Conservation (phyloP, 2,329 filamentous ascomycete species). For the Trichoderma sp. region DNA sequence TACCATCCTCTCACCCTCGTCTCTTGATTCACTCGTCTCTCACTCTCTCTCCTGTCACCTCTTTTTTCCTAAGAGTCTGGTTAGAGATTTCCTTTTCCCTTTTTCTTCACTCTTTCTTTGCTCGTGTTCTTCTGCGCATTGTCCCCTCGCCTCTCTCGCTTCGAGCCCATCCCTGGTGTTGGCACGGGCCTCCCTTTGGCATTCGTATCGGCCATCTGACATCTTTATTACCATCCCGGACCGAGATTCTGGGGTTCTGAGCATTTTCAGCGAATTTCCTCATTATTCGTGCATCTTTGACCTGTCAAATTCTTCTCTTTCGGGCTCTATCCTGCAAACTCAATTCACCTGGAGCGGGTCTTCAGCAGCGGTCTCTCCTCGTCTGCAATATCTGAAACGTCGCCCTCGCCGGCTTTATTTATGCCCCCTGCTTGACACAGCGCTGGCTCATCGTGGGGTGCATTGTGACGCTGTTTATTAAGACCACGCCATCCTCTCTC, state of each 20-base stretch:
- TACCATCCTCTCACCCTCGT: constrained; percentile 19
- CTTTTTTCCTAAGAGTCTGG: background rate
- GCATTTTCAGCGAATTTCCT: background rate
- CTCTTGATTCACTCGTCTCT: background rate
- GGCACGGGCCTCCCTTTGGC: constrained; percentile 8
- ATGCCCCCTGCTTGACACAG: constrained; percentile 4
- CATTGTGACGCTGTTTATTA: constrained; percentile 3
- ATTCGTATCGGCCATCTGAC: background rate
- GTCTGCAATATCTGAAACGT: constrained; percentile 7
- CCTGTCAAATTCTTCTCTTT: background rate
- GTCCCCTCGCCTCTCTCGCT: constrained; percentile 29
- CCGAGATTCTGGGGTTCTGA: background rate
- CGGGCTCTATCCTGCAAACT: constrained; percentile 4
- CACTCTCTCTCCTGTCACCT: background rate
- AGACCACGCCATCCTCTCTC: background rate
- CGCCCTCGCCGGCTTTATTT: constrained; percentile 7
- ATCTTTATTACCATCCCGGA: background rate
- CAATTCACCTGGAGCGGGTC: constrained; percentile 30
- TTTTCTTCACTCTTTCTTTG: constrained; percentile 3
- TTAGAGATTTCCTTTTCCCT: background rate
- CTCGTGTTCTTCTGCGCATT: constrained; percentile 30
- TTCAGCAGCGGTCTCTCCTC: constrained; percentile 28
- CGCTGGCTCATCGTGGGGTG: constrained; percentile 8
- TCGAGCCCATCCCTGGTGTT: constrained; percentile 27
- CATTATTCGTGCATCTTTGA: background rate